Conservation (phyloP, 768 basidiomycete species). For the Chiua virens region DNA sequence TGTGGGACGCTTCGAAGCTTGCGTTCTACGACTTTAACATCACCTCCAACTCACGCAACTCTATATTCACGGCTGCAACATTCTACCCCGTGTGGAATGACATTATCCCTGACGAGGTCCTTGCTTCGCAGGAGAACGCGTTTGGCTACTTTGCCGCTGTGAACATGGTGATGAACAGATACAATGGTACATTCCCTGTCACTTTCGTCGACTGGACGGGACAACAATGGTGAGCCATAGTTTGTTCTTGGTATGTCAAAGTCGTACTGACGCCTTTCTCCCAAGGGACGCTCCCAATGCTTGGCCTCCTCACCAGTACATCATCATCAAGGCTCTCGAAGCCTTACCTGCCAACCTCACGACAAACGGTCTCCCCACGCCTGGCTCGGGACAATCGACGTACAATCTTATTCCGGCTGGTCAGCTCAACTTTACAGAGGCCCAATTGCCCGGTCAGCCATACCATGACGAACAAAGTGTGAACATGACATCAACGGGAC, state of each 20-base stretch:
- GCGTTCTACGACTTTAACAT: constrained; percentile 92
- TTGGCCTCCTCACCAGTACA: too few species aligned
- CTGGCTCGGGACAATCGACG: constrained; percentile 46
- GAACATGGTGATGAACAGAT: constrained; percentile 78
- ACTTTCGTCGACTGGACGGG: constrained; percentile 39
- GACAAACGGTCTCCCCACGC: too few species aligned
- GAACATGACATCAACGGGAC: constrained; percentile 53
- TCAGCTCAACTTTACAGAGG: constrained; percentile 79
- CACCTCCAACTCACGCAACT: constrained; percentile 61
- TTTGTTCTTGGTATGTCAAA: too few species aligned
- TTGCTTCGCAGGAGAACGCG: constrained; percentile 54
- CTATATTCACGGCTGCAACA: constrained; percentile 68
- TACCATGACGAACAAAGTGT: constrained; percentile 34
- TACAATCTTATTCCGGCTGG: constrained; percentile 72
- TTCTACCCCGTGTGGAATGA: constrained; percentile 89
- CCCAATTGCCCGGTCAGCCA: constrained; percentile 68
- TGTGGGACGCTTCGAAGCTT: constrained; percentile 81
- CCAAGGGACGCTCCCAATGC: too few species aligned
- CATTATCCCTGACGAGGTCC: constrained; percentile 75
- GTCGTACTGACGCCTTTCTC: too few species aligned
- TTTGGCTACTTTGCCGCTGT: constrained; percentile 73
- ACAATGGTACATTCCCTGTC: constrained; percentile 83
- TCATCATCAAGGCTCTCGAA: too few species aligned
- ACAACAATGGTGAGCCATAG: too few species aligned
- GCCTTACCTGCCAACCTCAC: too few species aligned